Evolutionary conservation across 139 green algal genomes (phyloP).

Genomic region (Coelastrella sp.): DNA sequence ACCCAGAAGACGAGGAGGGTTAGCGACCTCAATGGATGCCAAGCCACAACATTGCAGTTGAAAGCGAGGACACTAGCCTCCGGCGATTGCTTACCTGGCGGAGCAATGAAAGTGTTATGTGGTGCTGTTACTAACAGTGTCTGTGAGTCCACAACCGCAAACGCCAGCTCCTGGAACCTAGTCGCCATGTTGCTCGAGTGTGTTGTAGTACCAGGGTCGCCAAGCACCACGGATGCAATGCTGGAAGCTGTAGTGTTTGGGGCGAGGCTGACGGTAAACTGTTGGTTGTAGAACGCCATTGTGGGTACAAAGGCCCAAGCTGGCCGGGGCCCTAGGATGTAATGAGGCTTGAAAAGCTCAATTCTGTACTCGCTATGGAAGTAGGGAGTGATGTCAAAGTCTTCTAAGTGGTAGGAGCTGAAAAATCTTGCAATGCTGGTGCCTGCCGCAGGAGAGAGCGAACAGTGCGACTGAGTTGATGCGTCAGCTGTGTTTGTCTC

Average conservation of each 20-base stretch:
- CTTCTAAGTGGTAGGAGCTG: conserved; percentile 13
- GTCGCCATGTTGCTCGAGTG: conserved; percentile 34
- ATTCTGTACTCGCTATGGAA: conserved; percentile 4
- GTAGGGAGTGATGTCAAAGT: conserved; percentile 35
- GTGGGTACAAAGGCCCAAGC: background rate
- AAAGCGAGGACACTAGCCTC: background rate
- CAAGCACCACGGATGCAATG: background rate
- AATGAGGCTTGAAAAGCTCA: conserved; percentile 15
- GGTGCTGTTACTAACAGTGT: conserved; percentile 4
- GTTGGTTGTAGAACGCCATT: background rate
- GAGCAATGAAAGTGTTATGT: conserved; percentile 1
- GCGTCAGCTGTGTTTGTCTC: too few species aligned
- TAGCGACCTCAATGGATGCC: too few species aligned
- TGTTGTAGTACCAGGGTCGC: conserved; percentile 20
- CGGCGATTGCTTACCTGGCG: background rate
- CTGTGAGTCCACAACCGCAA: background rate
- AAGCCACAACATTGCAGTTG: background rate
- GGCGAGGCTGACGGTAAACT: background rate
- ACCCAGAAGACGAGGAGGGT: too few species aligned
- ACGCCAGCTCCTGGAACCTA: background rate
- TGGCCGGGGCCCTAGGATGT: conserved; percentile 9
- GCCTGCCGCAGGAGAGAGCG: background rate
- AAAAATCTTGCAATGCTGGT: background rate
- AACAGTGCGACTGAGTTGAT: background rate
- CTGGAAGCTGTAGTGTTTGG: background rate